Percentiles rank a stretch among this genome's conserved stretches.
phyloP scores from a whole-genome alignment of 2,329 filamentous ascomycete species.

The Talaromyces sp. region DNA sequence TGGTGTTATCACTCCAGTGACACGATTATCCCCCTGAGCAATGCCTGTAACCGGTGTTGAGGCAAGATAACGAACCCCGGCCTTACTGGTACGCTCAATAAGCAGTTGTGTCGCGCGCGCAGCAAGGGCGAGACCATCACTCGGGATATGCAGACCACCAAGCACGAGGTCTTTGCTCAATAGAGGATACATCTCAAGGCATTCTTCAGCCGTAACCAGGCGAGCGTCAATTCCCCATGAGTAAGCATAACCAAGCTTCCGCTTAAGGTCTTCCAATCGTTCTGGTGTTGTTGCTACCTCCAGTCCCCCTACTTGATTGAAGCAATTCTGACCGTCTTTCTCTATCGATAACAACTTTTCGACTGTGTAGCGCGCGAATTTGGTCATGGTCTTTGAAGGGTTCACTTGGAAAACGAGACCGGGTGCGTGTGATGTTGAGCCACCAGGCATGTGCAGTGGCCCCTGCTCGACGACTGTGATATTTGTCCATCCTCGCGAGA shows the following conservation, averaged over 20 bases:
- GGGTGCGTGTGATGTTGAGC: constrained; percentile 61
- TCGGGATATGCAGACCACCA: constrained; percentile 57
- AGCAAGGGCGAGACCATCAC: constrained; percentile 57
- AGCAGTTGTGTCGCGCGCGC: constrained; percentile 58
- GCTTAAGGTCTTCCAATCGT: constrained; percentile 56
- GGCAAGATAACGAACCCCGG: constrained; percentile 56
- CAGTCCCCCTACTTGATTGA: constrained; percentile 60
- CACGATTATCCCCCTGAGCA: constrained; percentile 42
- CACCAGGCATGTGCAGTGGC: constrained; percentile 57
- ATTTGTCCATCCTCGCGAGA: constrained; percentile 57
- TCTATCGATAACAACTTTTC: constrained; percentile 54
- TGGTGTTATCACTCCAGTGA: constrained; percentile 53
- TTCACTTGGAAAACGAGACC: constrained; percentile 62
- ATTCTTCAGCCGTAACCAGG: constrained; percentile 50
- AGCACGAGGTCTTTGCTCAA: constrained; percentile 51
- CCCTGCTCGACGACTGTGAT: constrained; percentile 63
- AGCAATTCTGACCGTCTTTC: constrained; percentile 44
- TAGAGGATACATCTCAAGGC: constrained; percentile 50
- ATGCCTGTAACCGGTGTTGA: constrained; percentile 56
- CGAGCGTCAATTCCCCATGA: constrained; percentile 57
- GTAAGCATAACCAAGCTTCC: constrained; percentile 56
- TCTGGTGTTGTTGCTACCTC: constrained; percentile 59
- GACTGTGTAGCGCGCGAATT: constrained; percentile 57
- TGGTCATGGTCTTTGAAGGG: constrained; percentile 36
- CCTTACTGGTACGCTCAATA: constrained; percentile 52